Evolutionary conservation across 495 filamentous ascomycete species (phyloP), one percentile per base, ranked within the genome.

Genomic region (Podospora sp.): DNA sequence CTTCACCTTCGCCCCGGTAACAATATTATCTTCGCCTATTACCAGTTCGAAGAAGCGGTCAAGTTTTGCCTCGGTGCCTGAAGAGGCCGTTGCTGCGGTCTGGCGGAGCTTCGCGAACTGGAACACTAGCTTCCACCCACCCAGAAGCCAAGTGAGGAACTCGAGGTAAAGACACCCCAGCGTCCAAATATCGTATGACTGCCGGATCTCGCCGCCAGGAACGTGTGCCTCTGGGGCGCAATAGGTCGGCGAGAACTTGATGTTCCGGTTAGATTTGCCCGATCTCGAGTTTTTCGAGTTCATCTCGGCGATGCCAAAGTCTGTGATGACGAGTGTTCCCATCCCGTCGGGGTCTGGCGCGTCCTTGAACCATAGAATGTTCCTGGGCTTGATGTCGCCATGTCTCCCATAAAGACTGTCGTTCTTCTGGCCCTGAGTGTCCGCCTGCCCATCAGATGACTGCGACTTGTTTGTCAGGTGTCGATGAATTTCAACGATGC

Each of bases 101-200:
- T 40, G 58, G 6, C 58, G 26, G 21, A 20, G 3, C 4, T 2
- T n/a, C 6, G 58, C 27, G 60, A 63, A 40, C 63, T 67, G 12
- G 57, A 68, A 40, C 56, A 66, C 33, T 9, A 60, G 2, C 57
- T 71, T 29, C 67, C 64, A 49, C 29, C 59, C 62, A 29, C 62
- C 50, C 52, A 71, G 56, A 49, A 63, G 50, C 72, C 72, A 75
- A 3, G 68, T 65, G 25, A 68, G n/a, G 24, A 75, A 68, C 64
- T 75, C 71, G n/a, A 75, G 69, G 58, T 69, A 69, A 25, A 75
- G 55, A 55, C 73, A 75, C 18, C 73, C 73, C 16, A 75, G 61
- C 24, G 65, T 62, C 71, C 73, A 75, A 29, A 75, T 73, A 58
- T 75, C 73, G 60, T 65, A 75, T 4, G 60, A 63, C 9, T 27